These are phyloP conservation scores for Hymenoscyphus infarciens DNA, from an alignment of 2,329 filamentous ascomycete species.

Conservation along the genomic window DNA sequence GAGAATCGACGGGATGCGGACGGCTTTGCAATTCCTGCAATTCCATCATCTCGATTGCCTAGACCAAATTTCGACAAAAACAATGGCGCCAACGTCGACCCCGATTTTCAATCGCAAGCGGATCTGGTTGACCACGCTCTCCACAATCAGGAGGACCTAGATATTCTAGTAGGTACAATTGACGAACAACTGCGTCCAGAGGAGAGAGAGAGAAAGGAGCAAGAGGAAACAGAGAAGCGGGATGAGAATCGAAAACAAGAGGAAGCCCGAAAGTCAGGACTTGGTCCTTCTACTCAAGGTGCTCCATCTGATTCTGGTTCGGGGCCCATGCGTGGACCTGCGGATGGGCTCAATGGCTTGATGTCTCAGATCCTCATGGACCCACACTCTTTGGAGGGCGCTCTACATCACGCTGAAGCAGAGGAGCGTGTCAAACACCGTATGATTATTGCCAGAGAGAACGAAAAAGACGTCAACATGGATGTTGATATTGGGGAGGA, in stretches of 20 bases:
- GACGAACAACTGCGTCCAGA: neutral
- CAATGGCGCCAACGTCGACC: constrained; percentile 24
- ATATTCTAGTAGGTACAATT: neutral
- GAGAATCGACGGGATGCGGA: constrained; percentile 57
- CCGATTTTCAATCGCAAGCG: constrained; percentile 23
- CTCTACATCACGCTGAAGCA: constrained; percentile 55
- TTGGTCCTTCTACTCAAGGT: neutral
- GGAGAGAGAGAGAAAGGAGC: neutral
- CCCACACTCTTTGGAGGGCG: constrained; percentile 53
- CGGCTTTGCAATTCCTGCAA: constrained; percentile 62
- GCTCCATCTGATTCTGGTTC: neutral
- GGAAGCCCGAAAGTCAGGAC: neutral
- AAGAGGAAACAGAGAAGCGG: neutral
- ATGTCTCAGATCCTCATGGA: constrained; percentile 68
- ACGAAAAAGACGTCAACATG: constrained; percentile 52
- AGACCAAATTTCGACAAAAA: neutral
- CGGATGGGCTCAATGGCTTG: constrained; percentile 62
- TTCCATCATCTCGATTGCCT: constrained; percentile 35
- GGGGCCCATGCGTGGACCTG: constrained; percentile 38
- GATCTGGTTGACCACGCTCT: constrained; percentile 9
- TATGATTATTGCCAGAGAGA: constrained; percentile 38
- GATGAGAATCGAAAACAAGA: neutral
- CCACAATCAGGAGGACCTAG: neutral
- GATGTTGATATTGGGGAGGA: constrained; percentile 67
- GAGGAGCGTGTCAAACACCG: constrained; percentile 54